Evolutionary conservation across 2,329 filamentous ascomycete genomes (phyloP), one percentile per base, ranked within the genome.

Genomic region (Aspergillus latus): DNA sequence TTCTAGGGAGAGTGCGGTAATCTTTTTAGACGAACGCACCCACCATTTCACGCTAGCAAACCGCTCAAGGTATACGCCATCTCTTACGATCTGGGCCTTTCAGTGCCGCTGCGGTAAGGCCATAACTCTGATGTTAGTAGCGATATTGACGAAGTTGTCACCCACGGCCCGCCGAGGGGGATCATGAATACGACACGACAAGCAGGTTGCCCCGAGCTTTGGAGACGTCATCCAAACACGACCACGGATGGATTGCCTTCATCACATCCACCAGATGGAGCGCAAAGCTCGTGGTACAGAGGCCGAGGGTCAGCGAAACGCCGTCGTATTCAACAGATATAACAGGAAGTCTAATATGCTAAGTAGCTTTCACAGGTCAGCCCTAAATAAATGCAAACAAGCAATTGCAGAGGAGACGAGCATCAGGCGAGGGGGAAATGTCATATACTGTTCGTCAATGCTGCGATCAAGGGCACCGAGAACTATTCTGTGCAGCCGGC

Each of bases 391-490:
- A 10, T 8, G 4, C 76, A 66, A 11, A 70, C 79, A 2, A 81
- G 80, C 36, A 70, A 75, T 55, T 75, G 77, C 50, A 66, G 67
- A 0, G 63, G 5, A 3, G 68, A 75, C 21, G 56, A 63, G n/a
- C 59, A 65, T 26, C 64, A 62, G 1, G n/a, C 79, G 46, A 15
- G 68, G 30, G 49, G 44, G 6, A 79, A 79, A 0, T 66, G 72
- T 42, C 76, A 84, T 60, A 87, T 84, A 0, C 65, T 86, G 5
- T 85, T 87, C 63, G 72, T 87, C 8, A 87, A 87, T 65, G 83
- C 83, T 1, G 74, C 84, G 0, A 79, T 86, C 28, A 73, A 83
- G 69, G 74, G 79, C 3, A 64, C 49, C 6, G 36, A 36, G 1
- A 54, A 54, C 9, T 36, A 51, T 52, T 56, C 57, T 5, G 65